A percentile compares a stretch with the other conserved stretches of the same genome.
Conservation (phyloP, 1,139 yeast species). For the Zygoascus sp. region DNA sequence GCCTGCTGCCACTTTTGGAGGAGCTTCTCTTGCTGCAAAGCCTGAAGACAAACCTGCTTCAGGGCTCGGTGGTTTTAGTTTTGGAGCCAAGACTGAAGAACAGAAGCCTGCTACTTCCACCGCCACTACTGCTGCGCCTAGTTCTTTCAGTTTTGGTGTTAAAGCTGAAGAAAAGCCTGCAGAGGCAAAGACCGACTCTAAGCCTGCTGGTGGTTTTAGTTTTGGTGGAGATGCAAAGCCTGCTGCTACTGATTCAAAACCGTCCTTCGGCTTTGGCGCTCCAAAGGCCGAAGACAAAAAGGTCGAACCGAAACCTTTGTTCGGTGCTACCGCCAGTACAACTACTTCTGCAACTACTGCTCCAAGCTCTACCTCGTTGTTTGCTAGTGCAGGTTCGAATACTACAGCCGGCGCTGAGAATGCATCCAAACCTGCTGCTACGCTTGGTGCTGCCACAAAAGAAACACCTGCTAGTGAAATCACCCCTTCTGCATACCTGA, state of each 20-base stretch:
- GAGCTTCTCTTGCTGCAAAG: conserved; percentile 12
- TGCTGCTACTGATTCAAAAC: not conserved
- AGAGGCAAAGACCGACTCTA: conserved; percentile 5
- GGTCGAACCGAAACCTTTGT: conserved; percentile 9
- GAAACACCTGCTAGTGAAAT: conserved; percentile 26
- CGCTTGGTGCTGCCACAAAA: conserved; percentile 9
- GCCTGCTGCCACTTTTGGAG: conserved; percentile 12
- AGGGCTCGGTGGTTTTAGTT: conserved; percentile 6
- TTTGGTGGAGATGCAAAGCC: not conserved
- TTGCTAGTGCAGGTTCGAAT: too few relatives aligned
- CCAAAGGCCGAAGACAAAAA: conserved; percentile 8
- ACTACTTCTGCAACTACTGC: conserved; percentile 19
- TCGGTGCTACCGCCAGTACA: not conserved
- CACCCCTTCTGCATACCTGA: conserved; percentile 61
- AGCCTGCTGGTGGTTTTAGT: conserved; percentile 5
- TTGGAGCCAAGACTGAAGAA: conserved; percentile 14
- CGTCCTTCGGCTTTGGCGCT: conserved; percentile 5
- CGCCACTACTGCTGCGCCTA: conserved; percentile 2
- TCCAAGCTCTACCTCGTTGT: too few relatives aligned
- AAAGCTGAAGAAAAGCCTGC: conserved; percentile 13
- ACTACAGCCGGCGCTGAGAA: conserved; percentile 8
- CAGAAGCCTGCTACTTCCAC: too few relatives aligned
- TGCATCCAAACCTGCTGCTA: conserved; percentile 11
- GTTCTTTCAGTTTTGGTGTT: conserved; percentile 12
- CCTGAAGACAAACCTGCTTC: conserved; percentile 13